Percentiles rank a stretch among this genome's conserved stretches.
phyloP scores from a whole-genome alignment of 2,329 filamentous ascomycete species.

The Phaeophleospora eucalypticola region DNA sequence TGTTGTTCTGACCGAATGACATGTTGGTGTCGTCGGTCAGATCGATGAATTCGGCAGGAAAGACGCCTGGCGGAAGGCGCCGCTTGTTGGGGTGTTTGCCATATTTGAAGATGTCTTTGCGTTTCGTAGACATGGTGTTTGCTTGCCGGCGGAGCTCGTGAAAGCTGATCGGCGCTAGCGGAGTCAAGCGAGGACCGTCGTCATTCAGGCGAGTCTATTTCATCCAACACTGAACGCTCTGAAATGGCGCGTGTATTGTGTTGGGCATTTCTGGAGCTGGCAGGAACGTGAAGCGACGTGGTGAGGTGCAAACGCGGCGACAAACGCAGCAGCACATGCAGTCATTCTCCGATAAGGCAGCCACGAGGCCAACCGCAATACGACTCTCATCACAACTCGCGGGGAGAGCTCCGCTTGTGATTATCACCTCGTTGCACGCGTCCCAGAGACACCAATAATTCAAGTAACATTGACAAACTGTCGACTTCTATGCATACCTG shows the following conservation, averaged over 20 bases:
- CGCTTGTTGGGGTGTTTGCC: constrained; percentile 4
- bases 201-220: too few species aligned
- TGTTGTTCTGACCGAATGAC: constrained; percentile 13
- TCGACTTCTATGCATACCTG: constrained; percentile 1
- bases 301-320: background rate
- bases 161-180: background rate
- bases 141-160: background rate
- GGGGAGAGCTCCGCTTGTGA: background rate
- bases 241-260: too few species aligned
- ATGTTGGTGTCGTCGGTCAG: constrained; percentile 9
- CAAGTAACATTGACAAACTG: background rate
- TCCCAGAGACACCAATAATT: too few species aligned
- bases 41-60: background rate
- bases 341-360: constrained; percentile 1
- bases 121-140: background rate
- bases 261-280: too few species aligned
- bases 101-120: background rate
- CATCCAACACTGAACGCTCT: too few species aligned
- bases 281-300: too few species aligned
- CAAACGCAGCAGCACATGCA: background rate
- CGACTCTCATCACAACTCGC: background rate
- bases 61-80: background rate
- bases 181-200: too few species aligned
- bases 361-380: background rate
- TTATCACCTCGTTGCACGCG: too few species aligned